A percentile compares a stretch with the other conserved stretches of the same genome.
Conservation (phyloP, 495 filamentous ascomycete genomes). For the Viridothelium virens region DNA sequence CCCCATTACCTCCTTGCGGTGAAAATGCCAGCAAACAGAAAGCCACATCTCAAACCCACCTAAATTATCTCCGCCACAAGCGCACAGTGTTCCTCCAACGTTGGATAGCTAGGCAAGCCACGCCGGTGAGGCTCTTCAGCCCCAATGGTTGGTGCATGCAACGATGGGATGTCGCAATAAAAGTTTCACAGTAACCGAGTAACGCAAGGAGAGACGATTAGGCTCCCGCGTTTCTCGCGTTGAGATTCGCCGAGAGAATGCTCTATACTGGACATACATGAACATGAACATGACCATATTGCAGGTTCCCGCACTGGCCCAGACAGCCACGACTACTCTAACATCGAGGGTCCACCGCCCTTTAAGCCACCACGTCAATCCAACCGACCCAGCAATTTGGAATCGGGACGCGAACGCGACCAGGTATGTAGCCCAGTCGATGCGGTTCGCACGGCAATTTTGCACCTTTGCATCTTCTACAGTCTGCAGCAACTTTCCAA, state of each 20-base stretch:
- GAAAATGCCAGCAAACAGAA: too few relatives aligned
- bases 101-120: not conserved
- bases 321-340: not conserved
- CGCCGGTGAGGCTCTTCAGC: not conserved
- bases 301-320: not conserved
- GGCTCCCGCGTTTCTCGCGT: not conserved
- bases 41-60: too few relatives aligned
- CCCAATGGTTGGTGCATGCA: not conserved
- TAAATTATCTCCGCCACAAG: too few relatives aligned
- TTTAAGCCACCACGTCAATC: slow-evolving; percentile 5
- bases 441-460: not conserved
- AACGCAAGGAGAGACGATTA: not conserved
- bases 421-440: not conserved
- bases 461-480: not conserved
- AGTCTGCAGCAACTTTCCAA: too few relatives aligned
- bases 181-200: not conserved
- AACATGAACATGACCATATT: not conserved
- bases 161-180: not conserved
- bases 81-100: too few relatives aligned
- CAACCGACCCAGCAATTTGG: slow-evolving; percentile 2
- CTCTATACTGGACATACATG: not conserved
- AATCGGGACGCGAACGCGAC: not conserved
- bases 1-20: too few relatives aligned
- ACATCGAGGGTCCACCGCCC: not conserved
- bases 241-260: not conserved